These are phyloP conservation scores for Mucor lusitanicus DNA, from an alignment of 371 early-diverging fungal species.

Conservation along the genomic window DNA sequence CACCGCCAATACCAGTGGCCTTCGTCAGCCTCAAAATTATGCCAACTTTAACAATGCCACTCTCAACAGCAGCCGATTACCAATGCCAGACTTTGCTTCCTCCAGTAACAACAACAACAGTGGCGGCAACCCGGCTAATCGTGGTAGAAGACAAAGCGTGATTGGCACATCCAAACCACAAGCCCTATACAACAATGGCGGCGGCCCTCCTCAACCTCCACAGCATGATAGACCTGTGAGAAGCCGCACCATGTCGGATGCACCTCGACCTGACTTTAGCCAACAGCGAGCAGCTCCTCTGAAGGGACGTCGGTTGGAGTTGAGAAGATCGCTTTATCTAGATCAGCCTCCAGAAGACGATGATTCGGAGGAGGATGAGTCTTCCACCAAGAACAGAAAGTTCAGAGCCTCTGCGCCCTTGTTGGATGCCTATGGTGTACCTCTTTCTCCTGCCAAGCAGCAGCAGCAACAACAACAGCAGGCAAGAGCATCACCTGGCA, in stretches of 20 bases:
- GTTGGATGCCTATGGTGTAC: constrained; percentile 50
- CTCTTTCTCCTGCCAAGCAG: constrained; percentile 16
- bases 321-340: constrained; percentile 19
- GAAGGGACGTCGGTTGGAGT: constrained; percentile 14
- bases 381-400: constrained; percentile 35
- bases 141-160: constrained; percentile 20
- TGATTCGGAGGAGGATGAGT: constrained; percentile 29
- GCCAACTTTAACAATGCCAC: background rate
- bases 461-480: constrained; percentile 13
- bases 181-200: background rate
- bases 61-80: constrained; percentile 3
- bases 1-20: constrained; percentile 26
- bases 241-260: constrained; percentile 44
- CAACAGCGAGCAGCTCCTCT: background rate
- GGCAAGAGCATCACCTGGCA: constrained; percentile 7
- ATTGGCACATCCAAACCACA: constrained; percentile 21
- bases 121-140: constrained; percentile 4
- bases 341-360: constrained; percentile 9
- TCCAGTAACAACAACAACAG: background rate
- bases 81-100: constrained; percentile 9
- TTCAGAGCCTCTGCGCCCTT: constrained; percentile 37
- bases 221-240: constrained; percentile 20
- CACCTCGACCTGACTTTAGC: constrained; percentile 25
- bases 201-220: background rate
- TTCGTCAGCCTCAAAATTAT: constrained; percentile 32